Conservation (phyloP, 148 eudicot genomes). For the Camellia sinensis region DNA sequence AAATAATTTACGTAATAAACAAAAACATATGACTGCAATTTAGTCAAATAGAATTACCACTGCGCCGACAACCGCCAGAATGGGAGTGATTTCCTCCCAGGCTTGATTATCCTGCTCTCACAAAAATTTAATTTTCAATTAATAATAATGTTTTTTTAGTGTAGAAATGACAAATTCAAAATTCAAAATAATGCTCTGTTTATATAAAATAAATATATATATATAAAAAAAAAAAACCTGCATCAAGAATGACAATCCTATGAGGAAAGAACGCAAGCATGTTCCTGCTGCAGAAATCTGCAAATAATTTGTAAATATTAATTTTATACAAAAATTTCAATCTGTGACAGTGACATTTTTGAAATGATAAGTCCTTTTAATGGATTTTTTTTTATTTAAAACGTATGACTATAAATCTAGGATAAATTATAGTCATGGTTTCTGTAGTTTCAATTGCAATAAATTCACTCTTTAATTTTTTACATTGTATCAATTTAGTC, state of each 20-base stretch:
- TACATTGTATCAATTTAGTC: too few species aligned
- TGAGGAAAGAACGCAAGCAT: constrained; percentile 58
- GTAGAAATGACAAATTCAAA: background rate
- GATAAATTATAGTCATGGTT: too few species aligned
- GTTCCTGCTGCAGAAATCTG: constrained; percentile 90
- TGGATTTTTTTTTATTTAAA: too few species aligned
- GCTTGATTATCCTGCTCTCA: constrained; percentile 49
- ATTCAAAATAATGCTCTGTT: background rate
- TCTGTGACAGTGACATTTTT: too few species aligned
- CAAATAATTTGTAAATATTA: background rate
- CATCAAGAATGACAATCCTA: constrained; percentile 60
- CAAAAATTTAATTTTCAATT: background rate
- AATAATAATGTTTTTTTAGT: background rate
- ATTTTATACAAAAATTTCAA: too few species aligned
- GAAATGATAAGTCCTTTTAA: too few species aligned
- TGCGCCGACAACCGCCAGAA: constrained; percentile 60
- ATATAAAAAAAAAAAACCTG: constrained; percentile 45
- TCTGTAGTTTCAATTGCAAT: too few species aligned
- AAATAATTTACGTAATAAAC: too few species aligned
- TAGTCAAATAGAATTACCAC: constrained; percentile 47
- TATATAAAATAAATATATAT: background rate
- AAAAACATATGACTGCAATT: background rate
- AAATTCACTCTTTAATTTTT: too few species aligned
- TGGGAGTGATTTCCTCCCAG: constrained; percentile 45
- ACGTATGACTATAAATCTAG: too few species aligned